Conservation (phyloP, 2,329 filamentous ascomycete species). For the Botrytis medusae region DNA sequence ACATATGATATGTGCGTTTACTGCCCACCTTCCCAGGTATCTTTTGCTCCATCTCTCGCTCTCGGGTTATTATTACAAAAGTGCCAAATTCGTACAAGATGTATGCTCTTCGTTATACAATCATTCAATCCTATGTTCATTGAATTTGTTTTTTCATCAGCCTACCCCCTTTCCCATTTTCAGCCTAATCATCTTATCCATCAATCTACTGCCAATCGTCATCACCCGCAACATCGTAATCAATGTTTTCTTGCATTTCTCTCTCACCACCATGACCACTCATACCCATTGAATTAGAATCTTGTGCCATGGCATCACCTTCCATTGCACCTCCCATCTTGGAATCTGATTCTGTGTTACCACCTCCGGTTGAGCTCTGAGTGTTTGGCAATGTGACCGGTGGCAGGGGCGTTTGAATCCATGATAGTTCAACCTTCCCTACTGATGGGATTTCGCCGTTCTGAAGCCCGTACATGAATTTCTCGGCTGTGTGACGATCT, state of each 20-base stretch:
- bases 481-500: slow-evolving; percentile 70
- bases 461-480: slow-evolving; percentile 60
- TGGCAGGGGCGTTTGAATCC: slow-evolving; percentile 48
- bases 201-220: slow-evolving; percentile 38
- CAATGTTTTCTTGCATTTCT: slow-evolving; percentile 36
- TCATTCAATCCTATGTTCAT: not conserved
- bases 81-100: slow-evolving; percentile 3
- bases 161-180: not conserved
- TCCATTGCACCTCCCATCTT: slow-evolving; percentile 34
- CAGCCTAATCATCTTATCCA: not conserved
- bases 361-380: slow-evolving; percentile 6
- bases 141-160: not conserved
- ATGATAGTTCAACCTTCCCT: slow-evolving; percentile 63
- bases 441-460: slow-evolving; percentile 61
- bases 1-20: not conserved
- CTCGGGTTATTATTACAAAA: slow-evolving; percentile 15
- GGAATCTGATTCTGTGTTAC: slow-evolving; percentile 15
- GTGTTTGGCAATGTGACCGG: slow-evolving; percentile 28
- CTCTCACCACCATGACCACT: slow-evolving; percentile 25
- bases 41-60: not conserved
- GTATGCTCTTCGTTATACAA: not conserved
- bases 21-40: not conserved
- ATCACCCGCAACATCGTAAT: slow-evolving; percentile 46
- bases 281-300: slow-evolving; percentile 25
- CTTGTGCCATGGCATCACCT: slow-evolving; percentile 37